phyloP scores from a whole-genome alignment of 768 basidiomycete genomes.

The Cystoderma amianthinum region DNA sequence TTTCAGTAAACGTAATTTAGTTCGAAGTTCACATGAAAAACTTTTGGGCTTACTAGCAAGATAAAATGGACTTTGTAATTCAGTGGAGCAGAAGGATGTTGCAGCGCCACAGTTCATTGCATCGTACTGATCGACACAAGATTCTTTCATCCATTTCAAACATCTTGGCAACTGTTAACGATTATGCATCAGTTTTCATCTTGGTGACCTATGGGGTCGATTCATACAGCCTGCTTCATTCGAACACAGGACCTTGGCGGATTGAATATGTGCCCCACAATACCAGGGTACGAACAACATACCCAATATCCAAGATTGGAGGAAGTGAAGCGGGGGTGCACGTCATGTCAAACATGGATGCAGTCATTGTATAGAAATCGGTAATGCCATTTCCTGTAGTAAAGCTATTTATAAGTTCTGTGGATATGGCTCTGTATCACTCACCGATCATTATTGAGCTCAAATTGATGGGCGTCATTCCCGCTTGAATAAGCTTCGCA shows the following conservation, averaged over 20 bases:
- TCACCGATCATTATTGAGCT: slow-evolving; percentile 67
- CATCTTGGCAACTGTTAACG: slow-evolving; percentile 58
- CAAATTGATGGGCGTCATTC: slow-evolving; percentile 55
- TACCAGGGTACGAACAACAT: slow-evolving; percentile 19
- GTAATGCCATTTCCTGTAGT: slow-evolving; percentile 54
- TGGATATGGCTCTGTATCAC: slow-evolving; percentile 1
- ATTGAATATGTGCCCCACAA: slow-evolving; percentile 23
- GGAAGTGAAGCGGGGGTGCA: slow-evolving; percentile 45
- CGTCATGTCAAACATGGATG: slow-evolving; percentile 39
- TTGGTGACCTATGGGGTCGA: no score
- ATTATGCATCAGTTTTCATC: background rate
- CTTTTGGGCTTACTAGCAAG: no score
- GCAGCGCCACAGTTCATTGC: slow-evolving; percentile 60
- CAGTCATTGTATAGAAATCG: slow-evolving; percentile 39
- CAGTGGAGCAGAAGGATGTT: slow-evolving; percentile 49
- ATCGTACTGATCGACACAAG: slow-evolving; percentile 63
- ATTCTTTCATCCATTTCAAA: slow-evolving; percentile 41
- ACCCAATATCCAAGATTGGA: slow-evolving; percentile 41
- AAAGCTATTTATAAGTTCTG: background rate
- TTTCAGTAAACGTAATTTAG: background rate
- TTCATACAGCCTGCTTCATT: slow-evolving; percentile 59
- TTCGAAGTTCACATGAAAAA: background rate
- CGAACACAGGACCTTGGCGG: slow-evolving; percentile 40
- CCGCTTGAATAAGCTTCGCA: slow-evolving; percentile 38
- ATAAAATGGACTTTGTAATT: slow-evolving; percentile 36